These are phyloP conservation scores for Monilinia aucupariae DNA, from an alignment of 2,329 filamentous ascomycete species.

Conservation along the genomic window DNA sequence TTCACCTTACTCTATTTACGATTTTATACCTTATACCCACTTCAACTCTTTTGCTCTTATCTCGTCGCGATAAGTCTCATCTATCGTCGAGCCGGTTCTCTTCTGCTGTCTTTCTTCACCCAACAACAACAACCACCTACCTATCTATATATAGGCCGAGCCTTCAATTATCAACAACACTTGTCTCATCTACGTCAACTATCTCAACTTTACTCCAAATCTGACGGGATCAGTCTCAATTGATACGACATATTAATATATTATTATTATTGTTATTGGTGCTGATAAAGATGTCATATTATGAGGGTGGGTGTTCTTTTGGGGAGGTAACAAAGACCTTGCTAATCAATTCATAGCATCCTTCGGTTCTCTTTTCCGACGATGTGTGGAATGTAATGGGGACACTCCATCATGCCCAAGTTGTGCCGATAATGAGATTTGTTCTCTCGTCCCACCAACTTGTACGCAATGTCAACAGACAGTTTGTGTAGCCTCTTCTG, in stretches of 20 bases:
- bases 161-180: slow-evolving; percentile 5
- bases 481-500: slow-evolving; percentile 44
- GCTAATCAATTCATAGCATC: slow-evolving; percentile 28
- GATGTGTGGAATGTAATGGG: slow-evolving; percentile 51
- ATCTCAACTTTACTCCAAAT: background rate
- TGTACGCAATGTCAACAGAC: slow-evolving; percentile 57
- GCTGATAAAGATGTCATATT: slow-evolving; percentile 6
- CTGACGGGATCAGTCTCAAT: background rate
- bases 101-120: background rate
- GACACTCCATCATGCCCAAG: slow-evolving; percentile 51
- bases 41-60: background rate
- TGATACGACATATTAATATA: slow-evolving; percentile 17
- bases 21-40: slow-evolving; percentile 1
- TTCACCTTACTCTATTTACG: background rate
- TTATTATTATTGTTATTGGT: background rate
- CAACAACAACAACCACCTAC: background rate
- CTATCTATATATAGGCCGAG: background rate
- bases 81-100: slow-evolving; percentile 6
- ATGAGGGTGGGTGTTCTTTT: slow-evolving; percentile 16
- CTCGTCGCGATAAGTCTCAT: background rate
- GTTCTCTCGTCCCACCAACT: slow-evolving; percentile 52
- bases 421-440: slow-evolving; percentile 52
- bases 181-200: no score
- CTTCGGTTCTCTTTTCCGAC: slow-evolving; percentile 43
- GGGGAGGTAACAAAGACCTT: slow-evolving; percentile 16